Conservation (phyloP, 2,329 filamentous ascomycete genomes). For the Botrytis tulipae region DNA sequence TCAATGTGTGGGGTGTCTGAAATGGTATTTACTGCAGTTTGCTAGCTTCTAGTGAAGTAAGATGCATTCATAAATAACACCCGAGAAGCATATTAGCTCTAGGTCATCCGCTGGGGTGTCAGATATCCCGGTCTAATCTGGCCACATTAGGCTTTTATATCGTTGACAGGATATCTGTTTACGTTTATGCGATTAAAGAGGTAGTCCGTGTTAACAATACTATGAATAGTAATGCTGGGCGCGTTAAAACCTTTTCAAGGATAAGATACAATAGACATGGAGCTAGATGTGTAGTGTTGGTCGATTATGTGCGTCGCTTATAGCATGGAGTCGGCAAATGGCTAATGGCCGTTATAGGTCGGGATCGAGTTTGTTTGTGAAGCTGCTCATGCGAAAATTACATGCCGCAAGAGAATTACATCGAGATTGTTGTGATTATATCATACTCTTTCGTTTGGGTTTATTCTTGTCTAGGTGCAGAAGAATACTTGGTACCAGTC, state of each 20-base stretch:
- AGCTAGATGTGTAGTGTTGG: background rate
- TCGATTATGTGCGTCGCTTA: background rate
- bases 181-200: background rate
- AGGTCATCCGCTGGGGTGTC: background rate
- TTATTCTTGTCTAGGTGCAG: background rate
- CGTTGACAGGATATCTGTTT: background rate
- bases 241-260: background rate
- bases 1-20: background rate
- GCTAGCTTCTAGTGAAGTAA: background rate
- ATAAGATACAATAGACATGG: background rate
- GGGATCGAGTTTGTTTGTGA: background rate
- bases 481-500: background rate
- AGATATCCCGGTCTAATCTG: background rate
- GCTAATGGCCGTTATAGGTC: background rate
- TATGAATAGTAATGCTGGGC: background rate
- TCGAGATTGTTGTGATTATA: background rate
- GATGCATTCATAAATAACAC: background rate
- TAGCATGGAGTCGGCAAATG: background rate
- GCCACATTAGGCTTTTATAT: background rate
- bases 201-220: background rate
- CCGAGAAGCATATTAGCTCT: background rate
- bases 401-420: background rate
- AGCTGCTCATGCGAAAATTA: background rate
- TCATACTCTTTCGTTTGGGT: background rate
- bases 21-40: background rate